Base-by-base conservation (phyloP, 1,284 basidiomycete species). In the Erythrobasidium hasegawianum region DNA sequence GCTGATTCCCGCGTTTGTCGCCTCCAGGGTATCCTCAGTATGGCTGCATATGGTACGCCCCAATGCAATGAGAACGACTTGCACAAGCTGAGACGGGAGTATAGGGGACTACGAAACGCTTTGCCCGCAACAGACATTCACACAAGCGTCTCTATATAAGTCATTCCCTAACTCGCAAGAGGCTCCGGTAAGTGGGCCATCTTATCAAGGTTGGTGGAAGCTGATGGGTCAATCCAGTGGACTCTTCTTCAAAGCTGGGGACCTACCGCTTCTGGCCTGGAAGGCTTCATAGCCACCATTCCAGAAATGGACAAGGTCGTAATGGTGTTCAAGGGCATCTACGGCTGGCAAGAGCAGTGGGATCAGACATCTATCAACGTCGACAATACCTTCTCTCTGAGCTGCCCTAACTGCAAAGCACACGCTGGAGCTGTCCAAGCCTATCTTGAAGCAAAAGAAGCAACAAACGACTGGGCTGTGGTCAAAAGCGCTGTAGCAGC, bases 271-370 rank as follows among this genome's bases (percentile, higher is more conserved):
- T 60, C 57, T 3, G 73, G 73, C 1, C 40, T 69, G 0, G 20
- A 62, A 18, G 73, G 73, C 3, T 72, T 68, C 55, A 60, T 55
- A 2, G 72, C 67, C 16, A 53, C 70, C 24, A 66, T 74, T n/a
- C 72, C 73, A 13, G 72, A 73, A 62, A 74, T 74, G 73, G 73
- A 74, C 70, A 55, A 68, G 45, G 52, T 68, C 22, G 59, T 68
- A 10, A 50, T 64, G n/a, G 59, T 70, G 0, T 70, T 70, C 52
- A 66, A 68, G 49, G 69, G 69, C 13, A 47, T 69, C 20, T 69
- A 64, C 39, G 69, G 64, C 20, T 71, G 68, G 65, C 57, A 65
- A 41, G 53, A 69, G 20, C 53, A 69, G 54, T 71, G 27, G 26
- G 64, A 60, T n/a, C 39, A 29, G 1, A 43, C 40, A n/a, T 26